Conservation (phyloP, 345 rosid species). For the Salix caprea region DNA sequence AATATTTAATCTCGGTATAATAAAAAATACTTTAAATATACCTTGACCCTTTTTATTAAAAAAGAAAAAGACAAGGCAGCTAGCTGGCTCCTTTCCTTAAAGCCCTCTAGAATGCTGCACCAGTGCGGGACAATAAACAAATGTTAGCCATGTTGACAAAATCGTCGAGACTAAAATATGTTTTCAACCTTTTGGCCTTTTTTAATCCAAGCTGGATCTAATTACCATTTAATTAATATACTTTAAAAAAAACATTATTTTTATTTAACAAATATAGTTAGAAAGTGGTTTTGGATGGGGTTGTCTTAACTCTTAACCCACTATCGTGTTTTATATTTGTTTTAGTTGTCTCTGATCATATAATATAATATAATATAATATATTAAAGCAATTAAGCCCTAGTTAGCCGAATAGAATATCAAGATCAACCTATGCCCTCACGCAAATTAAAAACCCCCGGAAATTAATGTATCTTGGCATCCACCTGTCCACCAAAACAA, state of each 20-base stretch:
- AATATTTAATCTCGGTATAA: not conserved
- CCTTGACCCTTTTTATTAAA: too few species aligned
- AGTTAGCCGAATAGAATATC: constrained; percentile 23
- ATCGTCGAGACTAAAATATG: constrained; percentile 12
- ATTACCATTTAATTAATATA: not conserved
- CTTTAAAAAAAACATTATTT: not conserved
- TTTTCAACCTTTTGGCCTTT: constrained; percentile 3
- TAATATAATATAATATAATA: not conserved
- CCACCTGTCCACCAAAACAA: too few species aligned
- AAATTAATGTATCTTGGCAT: too few species aligned
- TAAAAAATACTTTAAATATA: too few species aligned
- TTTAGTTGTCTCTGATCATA: not conserved
- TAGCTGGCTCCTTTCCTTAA: not conserved
- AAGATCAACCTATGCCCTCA: not conserved
- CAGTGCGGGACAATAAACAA: not conserved
- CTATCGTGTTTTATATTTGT: not conserved
- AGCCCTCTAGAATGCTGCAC: not conserved
- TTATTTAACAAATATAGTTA: not conserved
- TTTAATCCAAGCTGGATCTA: constrained; percentile 12
- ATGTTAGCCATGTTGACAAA: constrained; percentile 1
- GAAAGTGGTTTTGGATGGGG: not conserved
- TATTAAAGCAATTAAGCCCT: not conserved
- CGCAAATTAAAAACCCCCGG: too few species aligned
- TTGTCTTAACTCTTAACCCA: constrained; percentile 28
- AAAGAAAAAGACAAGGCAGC: too few species aligned